Conservation (phyloP, 225 moss, liverwort and hornwort genomes). For the Pseudoscleropodium purum region DNA sequence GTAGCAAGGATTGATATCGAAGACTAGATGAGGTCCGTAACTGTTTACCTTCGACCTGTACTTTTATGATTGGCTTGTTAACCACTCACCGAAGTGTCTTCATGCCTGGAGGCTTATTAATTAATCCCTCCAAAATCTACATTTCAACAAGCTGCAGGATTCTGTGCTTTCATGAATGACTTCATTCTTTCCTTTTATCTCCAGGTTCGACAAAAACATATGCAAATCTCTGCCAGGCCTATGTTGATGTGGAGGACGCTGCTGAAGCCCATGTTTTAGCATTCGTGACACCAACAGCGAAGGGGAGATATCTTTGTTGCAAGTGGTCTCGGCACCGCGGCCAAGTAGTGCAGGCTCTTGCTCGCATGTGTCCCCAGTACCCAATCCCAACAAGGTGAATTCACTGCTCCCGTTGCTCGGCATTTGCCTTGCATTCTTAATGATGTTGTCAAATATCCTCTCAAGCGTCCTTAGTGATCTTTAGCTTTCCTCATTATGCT, state of each 20-base stretch:
- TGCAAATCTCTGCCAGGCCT: conserved; percentile 32
- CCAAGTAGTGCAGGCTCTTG: conserved; percentile 20
- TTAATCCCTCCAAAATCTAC: not conserved
- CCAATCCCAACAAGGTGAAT: conserved; percentile 30
- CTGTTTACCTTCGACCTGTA: not conserved
- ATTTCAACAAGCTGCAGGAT: not conserved
- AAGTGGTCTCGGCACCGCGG: conserved; percentile 26
- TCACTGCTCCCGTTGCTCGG: not conserved
- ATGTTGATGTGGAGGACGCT: conserved; percentile 34
- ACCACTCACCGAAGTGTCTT: not conserved
- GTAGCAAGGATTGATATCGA: not conserved
- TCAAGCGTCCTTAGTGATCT: not conserved
- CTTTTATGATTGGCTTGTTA: not conserved
- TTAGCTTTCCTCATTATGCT: not conserved
- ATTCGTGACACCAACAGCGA: conserved; percentile 15
- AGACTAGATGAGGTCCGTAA: not conserved
- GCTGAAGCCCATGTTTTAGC: conserved; percentile 43
- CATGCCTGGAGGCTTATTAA: not conserved
- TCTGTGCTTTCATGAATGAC: not conserved
- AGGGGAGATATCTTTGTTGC: conserved; percentile 38
- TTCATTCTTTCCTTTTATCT: not conserved
- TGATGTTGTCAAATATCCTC: not conserved
- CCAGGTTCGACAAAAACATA: conserved; percentile 18
- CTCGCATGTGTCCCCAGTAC: conserved; percentile 9
- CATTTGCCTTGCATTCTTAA: not conserved